Conservation (phyloP, 257 asterid species). For the Knoxia roxburghii region DNA sequence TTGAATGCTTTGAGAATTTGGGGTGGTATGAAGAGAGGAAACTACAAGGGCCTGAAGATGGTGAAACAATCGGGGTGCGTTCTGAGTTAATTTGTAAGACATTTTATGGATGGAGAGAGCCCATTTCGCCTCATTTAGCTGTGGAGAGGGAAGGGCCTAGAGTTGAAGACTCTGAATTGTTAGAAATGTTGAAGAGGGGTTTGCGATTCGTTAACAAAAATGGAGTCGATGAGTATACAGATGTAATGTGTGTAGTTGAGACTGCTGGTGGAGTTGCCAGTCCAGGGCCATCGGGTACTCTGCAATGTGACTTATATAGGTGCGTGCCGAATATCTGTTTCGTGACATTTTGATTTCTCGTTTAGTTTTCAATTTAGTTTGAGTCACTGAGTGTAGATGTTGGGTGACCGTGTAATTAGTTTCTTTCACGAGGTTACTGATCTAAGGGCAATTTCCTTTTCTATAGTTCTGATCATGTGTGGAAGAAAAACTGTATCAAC, state of each 20-base stretch:
- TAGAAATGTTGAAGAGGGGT: constrained; percentile 60
- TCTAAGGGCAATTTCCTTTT: too few species aligned
- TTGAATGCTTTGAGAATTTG: constrained; percentile 29
- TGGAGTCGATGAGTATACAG: constrained; percentile 24
- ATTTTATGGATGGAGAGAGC: constrained; percentile 75
- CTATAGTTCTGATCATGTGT: too few species aligned
- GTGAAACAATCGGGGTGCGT: constrained; percentile 28
- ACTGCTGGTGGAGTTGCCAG: constrained; percentile 99
- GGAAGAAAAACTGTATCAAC: too few species aligned
- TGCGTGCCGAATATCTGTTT: constrained; percentile 21
- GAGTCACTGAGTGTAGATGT: neutral
- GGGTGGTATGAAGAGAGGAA: constrained; percentile 61
- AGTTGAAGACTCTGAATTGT: constrained; percentile 53
- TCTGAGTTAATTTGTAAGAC: constrained; percentile 78
- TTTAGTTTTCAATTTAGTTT: neutral
- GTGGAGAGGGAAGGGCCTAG: constrained; percentile 71
- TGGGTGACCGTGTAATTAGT: neutral
- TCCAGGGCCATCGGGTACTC: constrained; percentile 94
- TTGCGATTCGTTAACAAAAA: constrained; percentile 27
- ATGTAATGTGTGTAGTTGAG: constrained; percentile 69
- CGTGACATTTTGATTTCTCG: neutral
- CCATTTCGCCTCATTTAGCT: constrained; percentile 88
- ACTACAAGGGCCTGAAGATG: constrained; percentile 48
- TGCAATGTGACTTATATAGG: constrained; percentile 90
- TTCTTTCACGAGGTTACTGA: neutral